Evolutionary conservation across 345 rosid species (phyloP), one percentile per base, ranked within the genome.

Genomic region (Pistacia integerrima): DNA sequence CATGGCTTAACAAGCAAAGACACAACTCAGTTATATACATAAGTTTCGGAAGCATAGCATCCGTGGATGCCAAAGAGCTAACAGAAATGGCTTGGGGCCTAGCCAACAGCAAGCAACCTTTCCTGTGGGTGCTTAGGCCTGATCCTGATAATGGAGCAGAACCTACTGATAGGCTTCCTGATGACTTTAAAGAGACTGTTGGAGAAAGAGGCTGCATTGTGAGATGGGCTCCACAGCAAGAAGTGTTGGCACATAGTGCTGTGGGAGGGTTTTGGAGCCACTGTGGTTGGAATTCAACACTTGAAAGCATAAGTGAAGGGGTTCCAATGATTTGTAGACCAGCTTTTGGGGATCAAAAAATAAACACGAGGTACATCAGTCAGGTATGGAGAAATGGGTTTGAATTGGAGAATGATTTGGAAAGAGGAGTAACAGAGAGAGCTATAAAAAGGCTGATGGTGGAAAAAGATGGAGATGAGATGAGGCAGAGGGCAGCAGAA

Each of bases 231-330:
- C 74, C 64, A 1, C 64, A 70, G 35, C 36, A 5, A 14, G 25
- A 70, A 60, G 74, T 57, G 28, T 20, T 70, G 48, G 44, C 51
- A 0, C 74, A 70, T 6, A 20, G 44, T 9, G 64, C 74, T 4
- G n/a, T 70, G 5, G 74, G 74, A 70, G 64, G 74, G 64, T 56
- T 57, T 38, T 70, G 74, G 74, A 56, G 64, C 12, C 74, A 70
- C 14, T 70, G 74, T 20, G 74, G 74, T 36, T 70, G 74, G 74
- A 56, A 70, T 38, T 56, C 74, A 7, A 70, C 54, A 0, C 5
- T 36, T 16, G 74, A 56, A 70, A 36, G 74, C 38, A 6, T 57
- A 10, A 18, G 64, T 12, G 74, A 55, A 57, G 74, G 64, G 4
- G 64, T 70, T 57, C 64, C 74, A 33, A 38, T 38, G 64, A 55